Evolutionary conservation across 2,329 filamentous ascomycete genomes (phyloP).

Genomic region (Stagonosporopsis tanaceti): DNA sequence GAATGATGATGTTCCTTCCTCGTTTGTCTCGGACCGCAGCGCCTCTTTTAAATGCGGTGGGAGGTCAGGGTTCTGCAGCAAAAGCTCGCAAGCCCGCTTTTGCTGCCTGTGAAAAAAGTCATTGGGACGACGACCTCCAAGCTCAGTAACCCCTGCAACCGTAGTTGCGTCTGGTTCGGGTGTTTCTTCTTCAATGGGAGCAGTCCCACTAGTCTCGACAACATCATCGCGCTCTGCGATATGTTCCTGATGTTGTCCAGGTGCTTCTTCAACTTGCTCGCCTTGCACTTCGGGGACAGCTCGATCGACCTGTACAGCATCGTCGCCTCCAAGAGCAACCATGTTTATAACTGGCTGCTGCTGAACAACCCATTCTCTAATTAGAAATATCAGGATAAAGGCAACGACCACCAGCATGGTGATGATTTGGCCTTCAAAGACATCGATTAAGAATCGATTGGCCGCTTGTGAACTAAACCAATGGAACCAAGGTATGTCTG

Average conservation of each 20-base stretch:
- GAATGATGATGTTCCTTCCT: neutral
- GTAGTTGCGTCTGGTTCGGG: conserved; percentile 7
- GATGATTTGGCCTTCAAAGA: conserved; percentile 92
- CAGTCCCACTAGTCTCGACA: conserved; percentile 2
- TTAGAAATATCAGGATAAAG: conserved; percentile 96
- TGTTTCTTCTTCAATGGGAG: neutral
- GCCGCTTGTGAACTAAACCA: conserved; percentile 66
- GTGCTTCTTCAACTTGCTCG: conserved; percentile 21
- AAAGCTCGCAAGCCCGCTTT: conserved; percentile 4
- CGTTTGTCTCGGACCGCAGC: conserved; percentile 2
- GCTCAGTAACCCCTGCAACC: conserved; percentile 10
- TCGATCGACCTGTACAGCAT: conserved; percentile 27
- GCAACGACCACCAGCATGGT: conserved; percentile 89
- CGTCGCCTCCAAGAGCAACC: conserved; percentile 53
- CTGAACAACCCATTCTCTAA: conserved; percentile 97
- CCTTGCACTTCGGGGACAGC: conserved; percentile 40
- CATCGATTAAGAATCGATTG: conserved; percentile 81
- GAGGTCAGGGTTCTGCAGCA: conserved; percentile 19
- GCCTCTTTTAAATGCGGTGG: conserved; percentile 12
- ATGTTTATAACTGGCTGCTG: conserved; percentile 94
- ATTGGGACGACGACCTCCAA: conserved; percentile 11
- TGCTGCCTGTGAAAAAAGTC: conserved; percentile 13
- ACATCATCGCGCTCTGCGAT: conserved; percentile 19
- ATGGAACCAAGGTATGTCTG: conserved; percentile 64
- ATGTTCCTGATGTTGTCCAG: conserved; percentile 12